Evolutionary conservation across 73 alveolate species (phyloP), one percentile per base, ranked within the genome.

Genomic region (Loxodes magnus): DNA sequence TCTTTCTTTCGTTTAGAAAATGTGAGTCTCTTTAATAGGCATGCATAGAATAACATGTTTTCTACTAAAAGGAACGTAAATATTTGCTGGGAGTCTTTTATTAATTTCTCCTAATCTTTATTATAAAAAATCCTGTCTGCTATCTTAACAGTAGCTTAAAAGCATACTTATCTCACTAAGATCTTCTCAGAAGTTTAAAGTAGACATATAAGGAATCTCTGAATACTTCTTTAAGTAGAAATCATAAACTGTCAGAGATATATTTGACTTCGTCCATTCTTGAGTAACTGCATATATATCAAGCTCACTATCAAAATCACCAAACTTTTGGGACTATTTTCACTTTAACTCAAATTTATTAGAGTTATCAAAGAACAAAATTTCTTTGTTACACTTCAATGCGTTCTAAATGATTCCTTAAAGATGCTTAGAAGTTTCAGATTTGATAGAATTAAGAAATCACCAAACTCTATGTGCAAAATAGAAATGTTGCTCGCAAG

Each of bases 1-100:
- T 38, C 88, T 51, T 53, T 82, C 94, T 49, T 87, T 87, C 1
- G 97, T 70, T 41, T 84, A 83, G 29, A 87, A 73, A 28, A 76
- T 54, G 57, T 76, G 50, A 19, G 79, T 71, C 57, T 87, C 77
- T 36, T 78, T 79, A n/a, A 64, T 64, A 5, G 82, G 73, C 2
- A 87, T 70, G 16, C 51, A 49, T 10, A 76, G 80, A n/a, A 87
- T 76, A 33, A 82, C 72, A 70, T 67, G 65, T 56, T 82, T 76
- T 71, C 91, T 63, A 23, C 58, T 60, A 41, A 77, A 53, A 2
- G 87, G 87, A 5, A 73, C 43, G 59, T 73, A 73, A 19, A 55
- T 75, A 10, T 48, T 23, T 1, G 69, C 74, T 9, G 87, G 87
- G 26, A 73, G 76, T 5, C 38, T 21, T 28, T 35, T 19, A 41